phyloP scores from a whole-genome alignment of 148 eudicot species.

The Amaranthus cruentus region DNA sequence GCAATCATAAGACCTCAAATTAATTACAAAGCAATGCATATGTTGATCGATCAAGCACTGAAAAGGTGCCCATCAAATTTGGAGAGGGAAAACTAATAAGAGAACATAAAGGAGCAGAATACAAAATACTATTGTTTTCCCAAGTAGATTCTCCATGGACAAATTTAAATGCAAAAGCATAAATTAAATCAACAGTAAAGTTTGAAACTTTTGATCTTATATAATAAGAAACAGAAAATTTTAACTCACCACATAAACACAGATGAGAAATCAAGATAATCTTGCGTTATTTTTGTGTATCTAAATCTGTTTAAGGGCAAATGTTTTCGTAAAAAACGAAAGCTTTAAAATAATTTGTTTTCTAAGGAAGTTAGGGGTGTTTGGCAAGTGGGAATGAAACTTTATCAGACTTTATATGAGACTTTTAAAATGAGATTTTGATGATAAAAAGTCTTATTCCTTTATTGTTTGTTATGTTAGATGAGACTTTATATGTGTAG shows the following conservation, averaged over 20 bases:
- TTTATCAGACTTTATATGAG: too few species aligned
- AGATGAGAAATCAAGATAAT: slow-evolving; percentile 21
- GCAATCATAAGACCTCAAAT: neutral
- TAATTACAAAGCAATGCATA: neutral
- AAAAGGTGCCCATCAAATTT: slow-evolving; percentile 18
- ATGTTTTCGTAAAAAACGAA: neutral
- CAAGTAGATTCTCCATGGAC: slow-evolving; percentile 1
- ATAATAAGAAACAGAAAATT: slow-evolving; percentile 15
- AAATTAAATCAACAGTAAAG: slow-evolving; percentile 16
- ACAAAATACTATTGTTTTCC: slow-evolving; percentile 14
- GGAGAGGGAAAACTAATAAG: slow-evolving; percentile 6
- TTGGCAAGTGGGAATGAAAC: too few species aligned
- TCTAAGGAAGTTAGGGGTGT: neutral
- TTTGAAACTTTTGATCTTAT: neutral
- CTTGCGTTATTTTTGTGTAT: neutral
- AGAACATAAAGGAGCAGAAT: neutral
- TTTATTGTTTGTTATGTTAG: too few species aligned
- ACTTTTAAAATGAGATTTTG: too few species aligned
- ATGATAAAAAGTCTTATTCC: too few species aligned
- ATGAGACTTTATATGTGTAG: too few species aligned
- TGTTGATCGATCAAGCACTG: neutral
- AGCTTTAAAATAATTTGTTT: neutral
- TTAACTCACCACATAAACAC: slow-evolving; percentile 27
- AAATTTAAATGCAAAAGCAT: slow-evolving; percentile 9
- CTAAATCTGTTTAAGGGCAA: neutral